These are phyloP conservation scores for Epichloe aotearoae DNA, from an alignment of 2,329 filamentous ascomycete species.

Conservation along the genomic window DNA sequence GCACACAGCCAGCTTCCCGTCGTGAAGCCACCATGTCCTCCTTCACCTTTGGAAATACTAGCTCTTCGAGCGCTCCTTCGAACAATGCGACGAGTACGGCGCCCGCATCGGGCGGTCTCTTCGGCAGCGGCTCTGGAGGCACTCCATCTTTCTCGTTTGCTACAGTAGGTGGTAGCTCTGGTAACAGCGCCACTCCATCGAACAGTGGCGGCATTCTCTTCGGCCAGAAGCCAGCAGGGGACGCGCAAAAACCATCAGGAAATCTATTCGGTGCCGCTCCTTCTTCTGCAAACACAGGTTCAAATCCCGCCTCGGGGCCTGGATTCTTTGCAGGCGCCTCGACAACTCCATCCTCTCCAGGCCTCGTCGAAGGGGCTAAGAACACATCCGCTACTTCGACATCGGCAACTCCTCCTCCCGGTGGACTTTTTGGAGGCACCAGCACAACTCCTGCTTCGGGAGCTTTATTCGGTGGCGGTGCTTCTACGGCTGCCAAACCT, in stretches of 20 bases:
- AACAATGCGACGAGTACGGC: slow-evolving; percentile 22
- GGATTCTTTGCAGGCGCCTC: slow-evolving; percentile 17
- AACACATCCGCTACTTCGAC: slow-evolving; percentile 5
- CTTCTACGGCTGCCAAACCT: slow-evolving; percentile 12
- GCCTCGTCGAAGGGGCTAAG: slow-evolving; percentile 9
- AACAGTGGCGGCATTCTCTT: slow-evolving; percentile 17
- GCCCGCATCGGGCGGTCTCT: slow-evolving; percentile 27
- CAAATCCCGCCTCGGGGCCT: slow-evolving; percentile 12
- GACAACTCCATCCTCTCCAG: slow-evolving; percentile 9
- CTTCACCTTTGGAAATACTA: slow-evolving; percentile 24
- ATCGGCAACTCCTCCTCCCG: slow-evolving; percentile 9
- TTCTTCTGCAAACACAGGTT: slow-evolving; percentile 15
- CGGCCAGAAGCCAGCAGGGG: slow-evolving; percentile 17
- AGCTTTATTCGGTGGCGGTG: slow-evolving; percentile 6
- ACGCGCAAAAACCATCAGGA: slow-evolving; percentile 16
- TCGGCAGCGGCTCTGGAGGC: slow-evolving; percentile 21
- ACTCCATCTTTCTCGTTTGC: slow-evolving; percentile 28
- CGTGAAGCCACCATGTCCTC: slow-evolving; percentile 23
- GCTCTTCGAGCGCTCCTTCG: slow-evolving; percentile 20
- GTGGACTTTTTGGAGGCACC: slow-evolving; percentile 11
- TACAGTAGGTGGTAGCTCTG: slow-evolving; percentile 10
- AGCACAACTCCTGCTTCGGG: slow-evolving; percentile 6
- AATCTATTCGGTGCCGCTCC: slow-evolving; percentile 13
- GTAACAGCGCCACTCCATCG: slow-evolving; percentile 16
- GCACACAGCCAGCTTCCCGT: background rate